Conservation (phyloP, 805 yeast genomes). For the Myxozyma mucilagina region DNA sequence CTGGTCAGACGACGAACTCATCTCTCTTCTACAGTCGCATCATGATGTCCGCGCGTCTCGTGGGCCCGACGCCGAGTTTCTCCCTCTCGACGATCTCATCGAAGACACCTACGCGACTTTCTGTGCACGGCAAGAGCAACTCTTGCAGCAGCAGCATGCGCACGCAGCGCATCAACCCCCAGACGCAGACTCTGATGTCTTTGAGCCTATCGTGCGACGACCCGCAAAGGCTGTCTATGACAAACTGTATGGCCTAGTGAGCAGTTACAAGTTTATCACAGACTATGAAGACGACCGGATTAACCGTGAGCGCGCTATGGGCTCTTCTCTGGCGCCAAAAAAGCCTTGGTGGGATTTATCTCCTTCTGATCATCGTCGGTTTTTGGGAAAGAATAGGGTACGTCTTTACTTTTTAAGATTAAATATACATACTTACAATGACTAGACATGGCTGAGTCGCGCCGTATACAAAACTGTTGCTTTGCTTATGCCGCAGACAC, state of each 20-base stretch:
- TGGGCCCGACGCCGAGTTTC: slow-evolving; percentile 24
- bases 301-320: slow-evolving; percentile 18
- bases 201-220: slow-evolving; percentile 17
- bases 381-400: slow-evolving; percentile 26
- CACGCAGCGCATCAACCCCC: neutral
- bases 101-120: slow-evolving; percentile 28
- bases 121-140: slow-evolving; percentile 22
- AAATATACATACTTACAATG: neutral
- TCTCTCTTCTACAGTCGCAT: slow-evolving; percentile 26
- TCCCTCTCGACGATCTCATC: slow-evolving; percentile 26
- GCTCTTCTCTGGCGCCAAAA: slow-evolving; percentile 11
- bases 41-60: slow-evolving; percentile 27
- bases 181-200: slow-evolving; percentile 5
- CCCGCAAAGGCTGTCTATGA: slow-evolving; percentile 29
- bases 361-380: slow-evolving; percentile 25
- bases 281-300: slow-evolving; percentile 30
- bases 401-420: neutral
- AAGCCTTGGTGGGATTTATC: slow-evolving; percentile 31
- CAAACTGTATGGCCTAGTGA: slow-evolving; percentile 24
- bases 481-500: slow-evolving; percentile 20
- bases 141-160: slow-evolving; percentile 6
- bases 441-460: slow-evolving; percentile 22
- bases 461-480: slow-evolving; percentile 21
- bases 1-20: slow-evolving; percentile 29
- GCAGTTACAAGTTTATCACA: slow-evolving; percentile 28